Conservation (phyloP, 208 protist species). For the Leishmania tropica region DNA sequence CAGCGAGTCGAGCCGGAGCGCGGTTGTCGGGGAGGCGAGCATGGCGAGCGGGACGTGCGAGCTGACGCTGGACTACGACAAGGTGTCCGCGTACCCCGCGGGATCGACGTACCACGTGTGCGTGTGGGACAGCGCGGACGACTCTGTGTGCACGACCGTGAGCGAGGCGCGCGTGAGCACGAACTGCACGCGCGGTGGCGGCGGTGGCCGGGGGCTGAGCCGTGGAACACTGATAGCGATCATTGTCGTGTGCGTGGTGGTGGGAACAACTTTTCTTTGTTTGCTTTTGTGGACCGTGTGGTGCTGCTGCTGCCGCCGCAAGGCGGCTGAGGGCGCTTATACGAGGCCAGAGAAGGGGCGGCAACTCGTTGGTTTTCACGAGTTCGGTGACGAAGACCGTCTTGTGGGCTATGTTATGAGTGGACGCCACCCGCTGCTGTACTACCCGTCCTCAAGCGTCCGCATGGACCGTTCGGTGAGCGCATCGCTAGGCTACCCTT, state of each 20-base stretch:
- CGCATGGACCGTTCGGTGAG: background rate
- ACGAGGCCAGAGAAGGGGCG: conserved; percentile 12
- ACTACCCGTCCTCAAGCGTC: conserved; percentile 27
- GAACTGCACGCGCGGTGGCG: conserved; percentile 26
- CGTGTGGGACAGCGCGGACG: conserved; percentile 49
- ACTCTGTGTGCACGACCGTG: conserved; percentile 55
- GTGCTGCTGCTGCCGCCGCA: background rate
- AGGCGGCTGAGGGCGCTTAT: background rate
- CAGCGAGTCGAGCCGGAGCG: conserved; percentile 10
- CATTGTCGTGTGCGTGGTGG: conserved; percentile 42
- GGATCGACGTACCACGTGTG: conserved; percentile 52
- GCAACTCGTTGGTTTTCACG: conserved; percentile 34
- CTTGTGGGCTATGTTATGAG: conserved; percentile 28
- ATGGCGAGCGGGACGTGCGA: conserved; percentile 34
- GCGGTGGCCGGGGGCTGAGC: conserved; percentile 31
- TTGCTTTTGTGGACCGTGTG: background rate
- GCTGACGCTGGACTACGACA: conserved; percentile 32
- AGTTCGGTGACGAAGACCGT: conserved; percentile 17
- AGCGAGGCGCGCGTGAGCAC: conserved; percentile 29
- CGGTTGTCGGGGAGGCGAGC: conserved; percentile 28
- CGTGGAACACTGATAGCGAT: conserved; percentile 33
- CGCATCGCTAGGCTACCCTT: background rate
- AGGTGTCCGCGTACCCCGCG: conserved; percentile 26
- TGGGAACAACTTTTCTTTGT: conserved; percentile 10
- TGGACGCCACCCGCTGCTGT: conserved; percentile 41